Evolutionary conservation across 768 basidiomycete genomes (phyloP).

Genomic region (Termitomyces sp.): DNA sequence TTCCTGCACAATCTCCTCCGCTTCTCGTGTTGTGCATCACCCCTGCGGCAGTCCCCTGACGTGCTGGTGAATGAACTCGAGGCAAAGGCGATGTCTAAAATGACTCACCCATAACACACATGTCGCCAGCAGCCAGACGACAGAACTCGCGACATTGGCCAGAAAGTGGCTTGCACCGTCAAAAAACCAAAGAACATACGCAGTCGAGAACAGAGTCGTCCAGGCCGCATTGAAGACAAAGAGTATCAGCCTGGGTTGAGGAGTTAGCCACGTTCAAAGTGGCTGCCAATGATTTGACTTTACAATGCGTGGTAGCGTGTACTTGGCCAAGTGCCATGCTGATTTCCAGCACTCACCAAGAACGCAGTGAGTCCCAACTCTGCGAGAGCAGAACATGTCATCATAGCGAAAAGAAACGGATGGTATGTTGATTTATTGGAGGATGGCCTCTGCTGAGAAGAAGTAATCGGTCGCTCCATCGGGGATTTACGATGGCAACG

Average conservation of each 20-base stretch:
- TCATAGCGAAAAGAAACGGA: slow-evolving; percentile 59
- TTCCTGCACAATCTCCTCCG: slow-evolving; percentile 56
- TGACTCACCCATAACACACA: slow-evolving; percentile 61
- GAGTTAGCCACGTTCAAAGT: background rate
- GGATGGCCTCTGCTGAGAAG: slow-evolving; percentile 26
- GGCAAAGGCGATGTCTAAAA: background rate
- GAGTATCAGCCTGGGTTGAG: slow-evolving; percentile 43
- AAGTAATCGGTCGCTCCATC: slow-evolving; percentile 8
- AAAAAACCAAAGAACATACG: slow-evolving; percentile 70
- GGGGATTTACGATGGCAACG: background rate
- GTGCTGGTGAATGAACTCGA: background rate
- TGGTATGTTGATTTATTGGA: slow-evolving; percentile 53
- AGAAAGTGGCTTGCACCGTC: slow-evolving; percentile 64
- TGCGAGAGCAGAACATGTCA: slow-evolving; percentile 63
- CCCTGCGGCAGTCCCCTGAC: slow-evolving; percentile 63
- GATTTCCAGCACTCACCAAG: slow-evolving; percentile 67
- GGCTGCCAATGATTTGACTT: slow-evolving; percentile 19
- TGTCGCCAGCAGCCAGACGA: slow-evolving; percentile 68
- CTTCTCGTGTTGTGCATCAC: slow-evolving; percentile 62
- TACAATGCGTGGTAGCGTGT: slow-evolving; percentile 63
- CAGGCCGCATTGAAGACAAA: slow-evolving; percentile 66
- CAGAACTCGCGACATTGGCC: slow-evolving; percentile 75
- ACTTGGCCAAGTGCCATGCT: slow-evolving; percentile 57
- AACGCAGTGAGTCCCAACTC: slow-evolving; percentile 76
- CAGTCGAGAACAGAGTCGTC: slow-evolving; percentile 69